Evolutionary conservation across 2,329 filamentous ascomycete genomes (phyloP).

Genomic region (Venturia carpophila): DNA sequence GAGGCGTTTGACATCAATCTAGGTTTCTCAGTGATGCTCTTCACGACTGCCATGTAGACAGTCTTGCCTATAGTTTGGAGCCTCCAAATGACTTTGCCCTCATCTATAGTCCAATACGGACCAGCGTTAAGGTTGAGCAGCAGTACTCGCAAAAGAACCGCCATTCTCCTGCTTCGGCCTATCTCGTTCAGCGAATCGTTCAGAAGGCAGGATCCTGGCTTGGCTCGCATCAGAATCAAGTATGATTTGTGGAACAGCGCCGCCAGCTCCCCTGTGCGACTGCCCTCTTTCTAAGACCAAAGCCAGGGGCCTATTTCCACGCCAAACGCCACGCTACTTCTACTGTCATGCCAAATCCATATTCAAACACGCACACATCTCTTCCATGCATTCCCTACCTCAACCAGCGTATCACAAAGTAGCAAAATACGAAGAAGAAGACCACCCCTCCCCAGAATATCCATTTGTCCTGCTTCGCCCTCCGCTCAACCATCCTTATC

Average conservation of each 20-base stretch:
- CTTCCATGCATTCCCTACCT: conserved; percentile 38
- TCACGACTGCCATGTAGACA: background rate
- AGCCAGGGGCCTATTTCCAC: background rate
- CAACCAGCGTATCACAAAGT: conserved; percentile 79
- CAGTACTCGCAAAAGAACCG: no score
- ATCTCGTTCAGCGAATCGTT: background rate
- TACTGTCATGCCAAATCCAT: background rate
- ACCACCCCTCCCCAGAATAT: conserved; percentile 86
- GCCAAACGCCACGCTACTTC: conserved; percentile 10
- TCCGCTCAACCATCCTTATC: conserved; percentile 89
- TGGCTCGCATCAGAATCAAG: background rate
- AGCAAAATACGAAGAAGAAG: conserved; percentile 86
- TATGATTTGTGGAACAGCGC: background rate
- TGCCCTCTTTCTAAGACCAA: background rate
- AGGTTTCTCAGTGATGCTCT: background rate
- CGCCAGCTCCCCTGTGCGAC: background rate
- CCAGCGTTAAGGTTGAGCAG: no score
- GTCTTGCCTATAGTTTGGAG: background rate
- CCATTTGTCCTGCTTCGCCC: conserved; percentile 94
- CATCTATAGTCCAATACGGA: background rate
- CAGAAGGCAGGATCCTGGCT: background rate
- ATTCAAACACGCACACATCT: background rate
- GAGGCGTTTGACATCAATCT: background rate
- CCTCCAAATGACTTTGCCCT: background rate
- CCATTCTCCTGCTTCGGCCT: no score